phyloP scores from a whole-genome alignment of 768 basidiomycete species.

The Hericium alpestre region DNA sequence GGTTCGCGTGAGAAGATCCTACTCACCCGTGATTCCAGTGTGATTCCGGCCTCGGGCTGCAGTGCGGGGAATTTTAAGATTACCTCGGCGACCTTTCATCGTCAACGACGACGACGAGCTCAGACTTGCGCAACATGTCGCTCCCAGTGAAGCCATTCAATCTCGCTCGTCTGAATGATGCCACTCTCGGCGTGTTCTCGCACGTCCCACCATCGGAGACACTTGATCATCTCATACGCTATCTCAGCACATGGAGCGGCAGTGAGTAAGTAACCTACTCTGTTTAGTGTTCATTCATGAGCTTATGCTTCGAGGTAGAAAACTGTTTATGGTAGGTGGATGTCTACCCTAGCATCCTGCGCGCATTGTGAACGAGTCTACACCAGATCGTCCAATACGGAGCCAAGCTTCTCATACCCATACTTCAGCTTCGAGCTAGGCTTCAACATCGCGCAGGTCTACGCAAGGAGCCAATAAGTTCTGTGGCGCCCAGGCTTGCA shows the following conservation, averaged over 20 bases:
- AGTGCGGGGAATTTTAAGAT: not conserved
- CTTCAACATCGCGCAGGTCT: slow-evolving; percentile 58
- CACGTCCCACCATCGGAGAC: slow-evolving; percentile 48
- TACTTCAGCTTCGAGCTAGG: slow-evolving; percentile 56
- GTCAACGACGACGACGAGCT: not conserved
- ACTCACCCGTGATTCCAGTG: not conserved
- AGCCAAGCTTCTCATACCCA: slow-evolving; percentile 57
- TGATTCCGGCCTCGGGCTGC: not conserved
- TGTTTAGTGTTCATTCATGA: slow-evolving; percentile 1
- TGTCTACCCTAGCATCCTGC: not conserved
- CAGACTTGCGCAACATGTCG: slow-evolving; percentile 33
- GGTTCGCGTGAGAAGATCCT: slow-evolving; percentile 1
- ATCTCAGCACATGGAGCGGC: slow-evolving; percentile 75
- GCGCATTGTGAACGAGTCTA: not conserved
- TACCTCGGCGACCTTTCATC: not conserved
- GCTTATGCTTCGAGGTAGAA: slow-evolving; percentile 30
- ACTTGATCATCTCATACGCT: slow-evolving; percentile 64
- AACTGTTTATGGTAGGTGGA: slow-evolving; percentile 54
- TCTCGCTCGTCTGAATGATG: slow-evolving; percentile 47
- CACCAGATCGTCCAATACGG: slow-evolving; percentile 62
- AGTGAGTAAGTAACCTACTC: slow-evolving; percentile 56
- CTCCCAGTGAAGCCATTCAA: slow-evolving; percentile 34
- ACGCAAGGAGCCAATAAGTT: slow-evolving; percentile 41
- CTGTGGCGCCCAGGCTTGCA: slow-evolving; percentile 37
- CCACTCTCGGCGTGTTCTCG: slow-evolving; percentile 53